Evolutionary conservation across 192 early-diverging fungal genomes (phyloP).

Genomic region (Coemansia sp.): DNA sequence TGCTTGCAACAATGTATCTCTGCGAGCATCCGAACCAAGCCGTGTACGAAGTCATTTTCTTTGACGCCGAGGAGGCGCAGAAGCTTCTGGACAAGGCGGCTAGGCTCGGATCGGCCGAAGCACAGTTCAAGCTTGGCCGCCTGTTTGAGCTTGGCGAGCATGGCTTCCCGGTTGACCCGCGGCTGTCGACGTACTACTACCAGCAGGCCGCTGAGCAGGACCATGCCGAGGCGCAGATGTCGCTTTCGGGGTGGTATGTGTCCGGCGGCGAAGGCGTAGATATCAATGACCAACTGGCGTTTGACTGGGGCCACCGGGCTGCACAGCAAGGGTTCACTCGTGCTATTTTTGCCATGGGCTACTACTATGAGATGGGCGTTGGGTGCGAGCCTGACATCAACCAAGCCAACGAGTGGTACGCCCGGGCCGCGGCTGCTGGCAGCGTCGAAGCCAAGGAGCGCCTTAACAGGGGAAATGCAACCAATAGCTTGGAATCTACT

Average conservation of each 20-base stretch:
- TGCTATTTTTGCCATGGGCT: constrained; percentile 90
- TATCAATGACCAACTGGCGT: constrained; percentile 70
- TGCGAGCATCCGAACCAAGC: constrained; percentile 59
- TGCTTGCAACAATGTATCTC: constrained; percentile 79
- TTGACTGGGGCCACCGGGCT: constrained; percentile 78
- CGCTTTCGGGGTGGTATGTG: constrained; percentile 81
- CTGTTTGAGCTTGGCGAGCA: constrained; percentile 78
- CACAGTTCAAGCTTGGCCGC: constrained; percentile 77
- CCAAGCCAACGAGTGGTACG: constrained; percentile 63
- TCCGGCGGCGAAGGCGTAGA: constrained; percentile 69
- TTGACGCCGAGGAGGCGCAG: constrained; percentile 73
- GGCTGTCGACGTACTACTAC: constrained; percentile 73
- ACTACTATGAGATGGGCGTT: constrained; percentile 82
- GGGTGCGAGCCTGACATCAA: constrained; percentile 56
- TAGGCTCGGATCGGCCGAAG: constrained; percentile 65
- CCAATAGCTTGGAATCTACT: constrained; percentile 23
- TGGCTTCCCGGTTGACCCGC: constrained; percentile 64
- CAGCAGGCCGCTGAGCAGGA: constrained; percentile 75
- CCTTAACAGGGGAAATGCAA: constrained; percentile 31
- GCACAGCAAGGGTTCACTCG: constrained; percentile 73
- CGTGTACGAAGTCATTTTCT: constrained; percentile 63
- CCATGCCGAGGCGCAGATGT: constrained; percentile 81
- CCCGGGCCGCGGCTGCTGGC: constrained; percentile 61
- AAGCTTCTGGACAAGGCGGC: constrained; percentile 74
- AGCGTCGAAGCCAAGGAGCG: constrained; percentile 54